Conservation (phyloP, 2,329 filamentous ascomycete genomes). For the Chaetomium sp. region DNA sequence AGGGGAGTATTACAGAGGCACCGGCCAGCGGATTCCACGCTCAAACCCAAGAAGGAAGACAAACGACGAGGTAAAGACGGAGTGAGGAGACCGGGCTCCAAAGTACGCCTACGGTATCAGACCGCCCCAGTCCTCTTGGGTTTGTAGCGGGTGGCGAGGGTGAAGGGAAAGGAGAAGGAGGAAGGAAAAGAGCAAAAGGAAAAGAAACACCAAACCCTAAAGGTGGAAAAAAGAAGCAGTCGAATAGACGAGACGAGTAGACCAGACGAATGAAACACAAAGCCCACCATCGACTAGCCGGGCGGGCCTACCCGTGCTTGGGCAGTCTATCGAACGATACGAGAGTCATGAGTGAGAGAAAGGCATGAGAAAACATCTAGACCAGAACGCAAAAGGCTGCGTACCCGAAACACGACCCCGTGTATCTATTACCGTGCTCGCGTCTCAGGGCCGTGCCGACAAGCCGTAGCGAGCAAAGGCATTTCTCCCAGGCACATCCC, state of each 20-base stretch:
- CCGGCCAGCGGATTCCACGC: conserved; percentile 9
- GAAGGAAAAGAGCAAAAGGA: conserved; percentile 5
- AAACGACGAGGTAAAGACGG: background rate
- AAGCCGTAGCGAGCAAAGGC: background rate
- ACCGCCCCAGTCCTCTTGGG: conserved; percentile 1
- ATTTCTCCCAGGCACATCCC: background rate
- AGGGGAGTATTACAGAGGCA: background rate
- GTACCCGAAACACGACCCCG: background rate
- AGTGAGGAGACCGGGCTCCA: conserved; percentile 11
- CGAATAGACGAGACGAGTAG: background rate
- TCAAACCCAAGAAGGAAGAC: background rate
- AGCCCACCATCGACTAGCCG: background rate
- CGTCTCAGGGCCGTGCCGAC: conserved; percentile 12
- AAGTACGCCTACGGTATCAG: conserved; percentile 10
- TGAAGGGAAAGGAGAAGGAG: background rate
- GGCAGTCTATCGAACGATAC: too few species aligned
- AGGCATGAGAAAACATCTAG: background rate
- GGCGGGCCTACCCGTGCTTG: background rate
- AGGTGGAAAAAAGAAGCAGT: background rate
- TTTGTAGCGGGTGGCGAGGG: background rate
- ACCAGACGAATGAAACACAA: background rate
- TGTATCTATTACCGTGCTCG: background rate
- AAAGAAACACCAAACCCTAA: conserved; percentile 1
- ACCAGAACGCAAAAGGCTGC: background rate
- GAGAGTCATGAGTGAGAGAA: too few species aligned